Conservation (phyloP, 2,329 filamentous ascomycete species). For the Cordyceps cateniannulata region DNA sequence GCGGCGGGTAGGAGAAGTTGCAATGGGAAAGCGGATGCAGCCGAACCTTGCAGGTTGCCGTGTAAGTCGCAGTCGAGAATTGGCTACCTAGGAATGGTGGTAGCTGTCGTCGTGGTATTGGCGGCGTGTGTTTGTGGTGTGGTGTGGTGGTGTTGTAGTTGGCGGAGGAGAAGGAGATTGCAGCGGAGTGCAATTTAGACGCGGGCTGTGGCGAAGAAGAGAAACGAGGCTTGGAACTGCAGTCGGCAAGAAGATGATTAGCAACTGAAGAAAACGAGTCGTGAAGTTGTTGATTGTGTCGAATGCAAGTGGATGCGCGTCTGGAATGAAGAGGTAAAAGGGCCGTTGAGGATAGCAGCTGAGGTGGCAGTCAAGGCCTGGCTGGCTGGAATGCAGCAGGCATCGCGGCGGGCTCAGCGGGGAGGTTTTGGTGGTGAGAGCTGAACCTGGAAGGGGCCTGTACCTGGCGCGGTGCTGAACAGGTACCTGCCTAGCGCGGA, state of each 20-base stretch:
- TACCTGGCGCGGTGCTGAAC: neutral
- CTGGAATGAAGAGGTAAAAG: conserved; percentile 10
- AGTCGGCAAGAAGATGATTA: neutral
- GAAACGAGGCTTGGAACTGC: neutral
- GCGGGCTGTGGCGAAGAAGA: neutral
- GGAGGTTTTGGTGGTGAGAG: neutral
- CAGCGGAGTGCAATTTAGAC: conserved; percentile 9
- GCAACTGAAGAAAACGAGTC: neutral
- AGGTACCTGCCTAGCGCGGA: neutral
- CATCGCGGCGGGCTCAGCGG: neutral
- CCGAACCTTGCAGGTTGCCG: neutral
- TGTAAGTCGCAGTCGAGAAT: neutral
- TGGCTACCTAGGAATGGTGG: neutral
- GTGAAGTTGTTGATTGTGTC: conserved; percentile 9
- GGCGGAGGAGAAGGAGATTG: neutral
- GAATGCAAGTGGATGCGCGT: conserved; percentile 5
- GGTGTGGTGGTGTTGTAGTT: neutral
- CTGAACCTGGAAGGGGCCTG: neutral
- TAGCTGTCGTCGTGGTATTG: conserved; percentile 1
- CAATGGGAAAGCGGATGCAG: neutral
- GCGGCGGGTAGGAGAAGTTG: neutral
- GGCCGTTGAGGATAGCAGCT: neutral
- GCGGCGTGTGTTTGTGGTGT: neutral
- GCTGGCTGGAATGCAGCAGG: conserved; percentile 4
- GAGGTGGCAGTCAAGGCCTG: neutral